Conservation (phyloP, 257 asterid genomes). For the Echites panduratus region DNA sequence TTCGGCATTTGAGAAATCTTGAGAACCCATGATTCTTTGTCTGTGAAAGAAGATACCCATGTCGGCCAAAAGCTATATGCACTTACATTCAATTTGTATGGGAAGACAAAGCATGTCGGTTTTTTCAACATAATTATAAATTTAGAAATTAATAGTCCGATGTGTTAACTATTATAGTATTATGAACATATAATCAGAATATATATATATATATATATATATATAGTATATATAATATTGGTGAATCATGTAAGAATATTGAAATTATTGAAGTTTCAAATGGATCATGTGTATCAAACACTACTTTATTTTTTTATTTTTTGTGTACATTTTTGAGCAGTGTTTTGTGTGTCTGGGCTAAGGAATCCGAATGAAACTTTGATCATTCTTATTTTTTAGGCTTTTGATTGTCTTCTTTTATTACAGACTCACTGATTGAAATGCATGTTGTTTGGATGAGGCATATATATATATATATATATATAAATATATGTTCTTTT, state of each 20-base stretch:
- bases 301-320: too few relatives aligned
- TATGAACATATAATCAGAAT: too few relatives aligned
- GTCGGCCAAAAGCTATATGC: slow-evolving; percentile 29
- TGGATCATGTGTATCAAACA: not conserved
- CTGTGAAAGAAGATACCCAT: slow-evolving; percentile 23
- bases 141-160: not conserved
- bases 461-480: too few relatives aligned
- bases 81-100: slow-evolving; percentile 7
- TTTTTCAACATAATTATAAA: not conserved
- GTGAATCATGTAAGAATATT: too few relatives aligned
- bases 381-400: too few relatives aligned
- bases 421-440: not conserved
- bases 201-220: too few relatives aligned
- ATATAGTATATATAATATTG: too few relatives aligned
- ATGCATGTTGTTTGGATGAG: not conserved
- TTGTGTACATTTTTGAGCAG: not conserved
- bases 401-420: not conserved
- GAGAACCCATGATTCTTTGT: slow-evolving; percentile 36
- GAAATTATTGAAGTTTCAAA: too few relatives aligned
- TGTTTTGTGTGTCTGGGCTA: not conserved
- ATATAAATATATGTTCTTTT: too few relatives aligned
- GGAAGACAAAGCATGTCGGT: slow-evolving; percentile 29
- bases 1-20: slow-evolving; percentile 28
- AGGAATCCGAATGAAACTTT: not conserved
- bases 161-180: too few relatives aligned